Conservation (phyloP, 1,284 basidiomycete genomes). For the Tremellales sp. region DNA sequence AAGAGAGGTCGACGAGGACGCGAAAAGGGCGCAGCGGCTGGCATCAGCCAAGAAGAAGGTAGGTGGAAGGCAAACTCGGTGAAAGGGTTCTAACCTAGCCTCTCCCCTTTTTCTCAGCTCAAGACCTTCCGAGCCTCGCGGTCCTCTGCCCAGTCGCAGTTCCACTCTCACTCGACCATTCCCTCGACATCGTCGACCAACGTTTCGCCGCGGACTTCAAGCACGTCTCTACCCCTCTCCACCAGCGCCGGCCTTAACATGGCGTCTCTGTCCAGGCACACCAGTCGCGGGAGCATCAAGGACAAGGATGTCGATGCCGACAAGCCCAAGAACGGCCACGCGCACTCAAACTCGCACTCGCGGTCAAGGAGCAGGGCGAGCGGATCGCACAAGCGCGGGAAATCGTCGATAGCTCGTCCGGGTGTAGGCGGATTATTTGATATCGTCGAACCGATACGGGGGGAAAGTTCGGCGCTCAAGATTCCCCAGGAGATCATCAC, state of each 20-base stretch:
- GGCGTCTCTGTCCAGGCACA: constrained; percentile 21
- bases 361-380: constrained; percentile 15
- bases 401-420: constrained; percentile 13
- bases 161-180: constrained; percentile 12
- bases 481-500: constrained; percentile 27
- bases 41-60: constrained; percentile 41
- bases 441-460: constrained; percentile 8
- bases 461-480: not conserved
- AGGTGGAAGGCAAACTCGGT: constrained; percentile 3
- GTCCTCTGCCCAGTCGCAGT: constrained; percentile 15
- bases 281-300: constrained; percentile 16
- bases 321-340: constrained; percentile 3
- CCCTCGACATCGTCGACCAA: constrained; percentile 13
- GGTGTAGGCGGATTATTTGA: constrained; percentile 12
- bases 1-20: constrained; percentile 11
- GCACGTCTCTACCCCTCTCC: constrained; percentile 4
- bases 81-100: not conserved
- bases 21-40: constrained; percentile 30
- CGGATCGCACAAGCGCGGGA: constrained; percentile 15
- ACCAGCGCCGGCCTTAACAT: constrained; percentile 1
- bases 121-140: constrained; percentile 39
- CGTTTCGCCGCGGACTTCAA: constrained; percentile 1
- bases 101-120: constrained; percentile 19
- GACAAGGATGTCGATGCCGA: constrained; percentile 1
- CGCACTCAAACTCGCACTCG: constrained; percentile 10